Percentiles rank a stretch among this genome's conserved stretches.
Conservation (phyloP, 768 basidiomycete species). For the Rhodotorula babjevae region DNA sequence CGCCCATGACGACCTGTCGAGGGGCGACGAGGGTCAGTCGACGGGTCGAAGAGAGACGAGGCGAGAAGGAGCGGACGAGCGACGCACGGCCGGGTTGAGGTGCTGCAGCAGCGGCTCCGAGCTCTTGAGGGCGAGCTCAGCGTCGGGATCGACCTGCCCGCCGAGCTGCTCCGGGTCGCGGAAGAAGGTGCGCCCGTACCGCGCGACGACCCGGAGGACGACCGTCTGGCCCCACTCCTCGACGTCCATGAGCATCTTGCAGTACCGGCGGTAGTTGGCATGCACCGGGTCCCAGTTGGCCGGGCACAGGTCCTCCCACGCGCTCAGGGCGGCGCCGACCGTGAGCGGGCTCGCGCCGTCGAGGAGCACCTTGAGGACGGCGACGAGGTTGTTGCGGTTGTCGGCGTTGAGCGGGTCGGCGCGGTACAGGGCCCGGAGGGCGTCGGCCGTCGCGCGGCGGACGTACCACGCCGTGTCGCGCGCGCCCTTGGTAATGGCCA, state of each 20-base stretch:
- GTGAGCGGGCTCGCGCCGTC: slow-evolving; percentile 77
- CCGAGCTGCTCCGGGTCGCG: slow-evolving; percentile 28
- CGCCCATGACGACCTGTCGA: slow-evolving; percentile 71
- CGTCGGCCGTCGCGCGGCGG: slow-evolving; percentile 83
- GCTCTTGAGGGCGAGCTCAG: slow-evolving; percentile 66
- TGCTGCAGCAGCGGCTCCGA: slow-evolving; percentile 76
- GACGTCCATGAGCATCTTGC: slow-evolving; percentile 74
- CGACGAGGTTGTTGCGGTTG: slow-evolving; percentile 61
- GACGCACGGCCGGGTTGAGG: slow-evolving; percentile 74
- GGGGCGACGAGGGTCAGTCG: too few relatives aligned
- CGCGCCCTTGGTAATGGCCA: slow-evolving; percentile 88
- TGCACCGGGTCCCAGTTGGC: slow-evolving; percentile 77
- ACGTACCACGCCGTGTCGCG: slow-evolving; percentile 91
- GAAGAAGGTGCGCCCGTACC: slow-evolving; percentile 64
- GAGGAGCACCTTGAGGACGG: slow-evolving; percentile 49
- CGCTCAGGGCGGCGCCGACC: slow-evolving; percentile 75
- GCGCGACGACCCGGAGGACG: slow-evolving; percentile 66
- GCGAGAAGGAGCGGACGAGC: not conserved
- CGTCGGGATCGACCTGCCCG: slow-evolving; percentile 59
- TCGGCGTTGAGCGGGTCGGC: slow-evolving; percentile 59
- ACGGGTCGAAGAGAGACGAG: not conserved
- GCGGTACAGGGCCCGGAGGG: slow-evolving; percentile 53
- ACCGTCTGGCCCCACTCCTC: slow-evolving; percentile 96
- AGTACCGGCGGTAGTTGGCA: slow-evolving; percentile 76
- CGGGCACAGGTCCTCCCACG: slow-evolving; percentile 82